Conservation (phyloP, 2,329 filamentous ascomycete species). For the Ceratocystis cacaofunesta region DNA sequence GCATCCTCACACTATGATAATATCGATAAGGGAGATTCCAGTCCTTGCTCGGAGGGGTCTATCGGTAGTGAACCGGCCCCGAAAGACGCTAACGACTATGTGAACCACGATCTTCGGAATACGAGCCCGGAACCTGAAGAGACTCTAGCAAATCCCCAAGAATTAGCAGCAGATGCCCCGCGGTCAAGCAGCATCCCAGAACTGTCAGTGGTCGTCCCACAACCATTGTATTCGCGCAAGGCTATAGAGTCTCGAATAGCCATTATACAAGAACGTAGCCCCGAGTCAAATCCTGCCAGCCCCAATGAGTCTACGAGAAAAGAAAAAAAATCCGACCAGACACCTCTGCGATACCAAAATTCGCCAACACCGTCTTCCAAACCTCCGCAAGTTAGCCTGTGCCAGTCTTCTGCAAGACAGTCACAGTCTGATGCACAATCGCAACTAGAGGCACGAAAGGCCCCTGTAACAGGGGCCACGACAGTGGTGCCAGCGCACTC, state of each 20-base stretch:
- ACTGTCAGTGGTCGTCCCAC: background rate
- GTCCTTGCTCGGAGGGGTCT: background rate
- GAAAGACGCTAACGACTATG: background rate
- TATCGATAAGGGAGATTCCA: too few species aligned
- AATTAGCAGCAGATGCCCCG: background rate
- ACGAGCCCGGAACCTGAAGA: background rate
- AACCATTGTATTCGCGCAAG: background rate
- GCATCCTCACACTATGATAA: too few species aligned
- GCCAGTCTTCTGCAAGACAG: background rate
- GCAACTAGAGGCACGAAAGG: background rate
- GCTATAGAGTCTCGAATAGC: background rate
- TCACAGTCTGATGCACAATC: background rate
- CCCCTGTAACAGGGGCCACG: background rate
- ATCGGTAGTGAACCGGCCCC: background rate
- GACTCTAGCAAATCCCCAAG: background rate
- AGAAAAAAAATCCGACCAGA: background rate
- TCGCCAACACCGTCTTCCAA: background rate
- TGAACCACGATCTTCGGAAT: background rate
- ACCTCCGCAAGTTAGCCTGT: background rate
- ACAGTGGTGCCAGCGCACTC: constrained; percentile 1
- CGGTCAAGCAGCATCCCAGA: background rate
- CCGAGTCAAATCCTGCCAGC: background rate
- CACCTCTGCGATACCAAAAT: background rate
- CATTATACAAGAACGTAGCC: background rate
- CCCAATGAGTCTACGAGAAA: background rate